Percentiles rank a stretch among this genome's conserved stretches.
These are phyloP conservation scores for Mortierella alpina DNA, from an alignment of 192 early-diverging fungal genomes.

Conservation along the genomic window DNA sequence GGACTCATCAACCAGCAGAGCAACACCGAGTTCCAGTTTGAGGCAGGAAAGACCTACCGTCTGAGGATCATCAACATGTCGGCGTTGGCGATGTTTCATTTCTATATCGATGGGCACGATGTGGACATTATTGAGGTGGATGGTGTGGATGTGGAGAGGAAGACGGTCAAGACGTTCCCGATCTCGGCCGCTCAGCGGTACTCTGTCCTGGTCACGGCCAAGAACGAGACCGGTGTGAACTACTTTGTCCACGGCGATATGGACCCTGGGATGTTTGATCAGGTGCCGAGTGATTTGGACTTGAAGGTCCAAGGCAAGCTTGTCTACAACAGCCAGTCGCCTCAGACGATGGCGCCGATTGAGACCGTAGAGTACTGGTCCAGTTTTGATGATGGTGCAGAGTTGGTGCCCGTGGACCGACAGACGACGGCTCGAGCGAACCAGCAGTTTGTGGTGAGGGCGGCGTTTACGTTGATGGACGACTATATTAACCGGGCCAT, in stretches of 20 bases:
- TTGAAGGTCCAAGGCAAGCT: slow-evolving; percentile 70
- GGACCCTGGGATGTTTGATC: slow-evolving; percentile 82
- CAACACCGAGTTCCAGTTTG: slow-evolving; percentile 67
- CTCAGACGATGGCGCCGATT: slow-evolving; percentile 38
- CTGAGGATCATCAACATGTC: slow-evolving; percentile 87
- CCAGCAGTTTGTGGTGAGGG: slow-evolving; percentile 63
- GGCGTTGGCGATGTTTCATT: slow-evolving; percentile 78
- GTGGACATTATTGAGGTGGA: slow-evolving; percentile 87
- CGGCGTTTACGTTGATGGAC: slow-evolving; percentile 69
- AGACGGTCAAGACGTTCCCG: slow-evolving; percentile 63
- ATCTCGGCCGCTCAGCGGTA: slow-evolving; percentile 82
- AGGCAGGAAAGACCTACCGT: slow-evolving; percentile 84
- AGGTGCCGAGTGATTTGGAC: slow-evolving; percentile 63
- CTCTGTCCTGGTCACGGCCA: slow-evolving; percentile 83
- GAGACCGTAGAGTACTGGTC: slow-evolving; percentile 44
- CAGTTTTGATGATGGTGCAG: slow-evolving; percentile 54
- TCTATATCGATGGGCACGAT: slow-evolving; percentile 83
- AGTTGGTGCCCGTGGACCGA: slow-evolving; percentile 60
- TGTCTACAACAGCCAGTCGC: slow-evolving; percentile 56
- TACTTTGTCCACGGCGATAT: slow-evolving; percentile 81
- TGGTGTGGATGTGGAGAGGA: slow-evolving; percentile 72
- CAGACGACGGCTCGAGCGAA: slow-evolving; percentile 57
- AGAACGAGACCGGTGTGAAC: slow-evolving; percentile 68
- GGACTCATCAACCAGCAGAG: slow-evolving; percentile 73
- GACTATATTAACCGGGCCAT: slow-evolving; percentile 84